Base-by-base conservation (phyloP, 805 yeast species). In the Suhomyces canberraensis region DNA sequence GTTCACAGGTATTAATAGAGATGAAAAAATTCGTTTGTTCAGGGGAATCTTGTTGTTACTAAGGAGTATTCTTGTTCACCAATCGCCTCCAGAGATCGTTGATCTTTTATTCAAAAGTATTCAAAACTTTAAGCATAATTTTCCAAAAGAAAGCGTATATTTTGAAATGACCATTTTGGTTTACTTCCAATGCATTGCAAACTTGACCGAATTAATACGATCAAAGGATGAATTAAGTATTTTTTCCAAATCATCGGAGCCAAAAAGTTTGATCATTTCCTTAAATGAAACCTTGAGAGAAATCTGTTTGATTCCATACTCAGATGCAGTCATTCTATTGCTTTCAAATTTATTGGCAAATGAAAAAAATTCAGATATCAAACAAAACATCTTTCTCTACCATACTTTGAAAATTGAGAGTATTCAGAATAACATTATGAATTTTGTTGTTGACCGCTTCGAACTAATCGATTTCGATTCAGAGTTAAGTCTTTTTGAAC, bases 21-120 rank as follows among this genome's bases (percentile, higher is more conserved):
- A n/a, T n/a, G n/a, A n/a, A n/a, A n/a, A n/a, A n/a, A 20, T 58
- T 5, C 56, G 82, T 29, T 42, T 69, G 3, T 37, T 71, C 3
- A 58, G 81, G 46, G 84, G 79, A 1, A 45, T 68, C 1, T 37
- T 76, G 1, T 42, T 79, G n/a, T 37, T 78, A n/a, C 55, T 68
- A 19, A 56, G 84, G 41, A 78, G 76, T 45, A 44, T 75, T 16
- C 61, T 70, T 1, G n/a, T 43, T 4, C 19, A 33, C 8, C 19
- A 34, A 25, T 24, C 42, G 14, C 15, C 28, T 14, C 29, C 25
- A n/a, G 8, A 15, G 5, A 13, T 32, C 8, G 21, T 20, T 11
- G 11, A 11, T 15, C 29, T 16, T 11, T 21, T 27, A 8, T 33
- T 45, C 11, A 19, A 15, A 7, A 41, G 37, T 21, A 31, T 41